Evolutionary conservation across 202 grass and related monocot species (phyloP).

Genomic region (Digitaria exilis): DNA sequence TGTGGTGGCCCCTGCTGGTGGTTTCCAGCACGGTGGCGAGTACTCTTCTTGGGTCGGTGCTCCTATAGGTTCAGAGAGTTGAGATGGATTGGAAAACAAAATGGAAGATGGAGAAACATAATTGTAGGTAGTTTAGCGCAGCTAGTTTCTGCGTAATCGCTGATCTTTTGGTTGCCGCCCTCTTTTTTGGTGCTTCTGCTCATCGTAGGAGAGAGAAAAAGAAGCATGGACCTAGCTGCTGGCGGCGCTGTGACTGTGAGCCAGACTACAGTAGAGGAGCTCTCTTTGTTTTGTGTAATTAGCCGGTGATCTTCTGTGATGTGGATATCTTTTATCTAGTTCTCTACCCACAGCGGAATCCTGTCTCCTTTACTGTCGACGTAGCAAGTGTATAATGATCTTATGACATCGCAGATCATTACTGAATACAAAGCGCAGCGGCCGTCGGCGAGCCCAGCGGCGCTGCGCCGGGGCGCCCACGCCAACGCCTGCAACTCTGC

Average conservation of each 20-base stretch:
- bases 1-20: constrained; percentile 4
- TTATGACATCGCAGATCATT: no score
- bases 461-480: no score
- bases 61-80: constrained; percentile 50
- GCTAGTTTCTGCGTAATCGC: constrained; percentile 11
- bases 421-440: no score
- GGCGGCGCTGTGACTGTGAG: neutral
- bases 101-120: constrained; percentile 32
- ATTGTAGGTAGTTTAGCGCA: constrained; percentile 24
- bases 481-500: no score
- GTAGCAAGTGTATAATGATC: no score
- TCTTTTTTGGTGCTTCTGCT: neutral
- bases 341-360: no score
- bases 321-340: no score
- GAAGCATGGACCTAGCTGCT: no score
- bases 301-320: neutral
- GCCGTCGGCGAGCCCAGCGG: no score
- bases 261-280: no score
- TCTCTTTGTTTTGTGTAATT: constrained; percentile 24
- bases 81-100: neutral
- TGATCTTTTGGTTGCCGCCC: constrained; percentile 26
- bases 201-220: neutral
- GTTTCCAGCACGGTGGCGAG: no score
- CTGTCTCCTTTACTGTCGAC: no score
- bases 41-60: constrained; percentile 31